A percentile compares a stretch with the other conserved stretches of the same genome.
Evolutionary conservation across 1,139 yeast species (phyloP).

Genomic region (Magnusiomyces clavatus): DNA sequence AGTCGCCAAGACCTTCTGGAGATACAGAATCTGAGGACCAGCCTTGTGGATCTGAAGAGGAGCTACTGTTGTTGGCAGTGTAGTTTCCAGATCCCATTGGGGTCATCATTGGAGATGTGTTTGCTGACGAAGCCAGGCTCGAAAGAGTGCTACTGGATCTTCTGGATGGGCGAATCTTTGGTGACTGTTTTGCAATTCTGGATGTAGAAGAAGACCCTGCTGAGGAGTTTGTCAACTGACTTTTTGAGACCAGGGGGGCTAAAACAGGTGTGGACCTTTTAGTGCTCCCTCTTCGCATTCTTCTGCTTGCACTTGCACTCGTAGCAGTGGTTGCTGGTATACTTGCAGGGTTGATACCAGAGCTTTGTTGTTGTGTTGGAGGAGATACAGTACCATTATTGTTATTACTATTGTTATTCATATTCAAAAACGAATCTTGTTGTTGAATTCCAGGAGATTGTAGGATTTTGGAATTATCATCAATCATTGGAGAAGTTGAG

Average conservation of each 20-base stretch:
- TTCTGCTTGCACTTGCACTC: slow-evolving; percentile 7
- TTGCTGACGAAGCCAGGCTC: slow-evolving; percentile 13
- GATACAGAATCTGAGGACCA: slow-evolving; percentile 21
- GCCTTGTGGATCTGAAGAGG: slow-evolving; percentile 22
- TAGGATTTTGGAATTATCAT: slow-evolving; percentile 23
- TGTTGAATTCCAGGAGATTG: background rate
- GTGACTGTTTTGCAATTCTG: slow-evolving; percentile 21
- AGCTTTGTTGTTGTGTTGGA: background rate
- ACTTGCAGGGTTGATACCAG: background rate
- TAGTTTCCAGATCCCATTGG: slow-evolving; percentile 10
- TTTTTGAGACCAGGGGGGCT: slow-evolving; percentile 10
- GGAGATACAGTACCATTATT: slow-evolving; percentile 6
- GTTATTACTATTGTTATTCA: background rate
- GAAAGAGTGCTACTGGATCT: slow-evolving; percentile 10
- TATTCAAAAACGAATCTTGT: background rate
- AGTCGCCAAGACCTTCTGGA: slow-evolving; percentile 24
- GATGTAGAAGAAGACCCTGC: slow-evolving; percentile 15
- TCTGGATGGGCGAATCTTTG: slow-evolving; percentile 19
- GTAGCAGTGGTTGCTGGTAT: slow-evolving; percentile 9
- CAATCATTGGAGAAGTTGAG: slow-evolving; percentile 61
- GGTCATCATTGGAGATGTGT: slow-evolving; percentile 17
- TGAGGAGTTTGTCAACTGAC: slow-evolving; percentile 7
- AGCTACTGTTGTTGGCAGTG: slow-evolving; percentile 10
- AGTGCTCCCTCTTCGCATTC: slow-evolving; percentile 2
- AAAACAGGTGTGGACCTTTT: slow-evolving; percentile 12